Base-by-base conservation (phyloP, 208 protist genomes). In the Acanthamoeba sp. region DNA sequence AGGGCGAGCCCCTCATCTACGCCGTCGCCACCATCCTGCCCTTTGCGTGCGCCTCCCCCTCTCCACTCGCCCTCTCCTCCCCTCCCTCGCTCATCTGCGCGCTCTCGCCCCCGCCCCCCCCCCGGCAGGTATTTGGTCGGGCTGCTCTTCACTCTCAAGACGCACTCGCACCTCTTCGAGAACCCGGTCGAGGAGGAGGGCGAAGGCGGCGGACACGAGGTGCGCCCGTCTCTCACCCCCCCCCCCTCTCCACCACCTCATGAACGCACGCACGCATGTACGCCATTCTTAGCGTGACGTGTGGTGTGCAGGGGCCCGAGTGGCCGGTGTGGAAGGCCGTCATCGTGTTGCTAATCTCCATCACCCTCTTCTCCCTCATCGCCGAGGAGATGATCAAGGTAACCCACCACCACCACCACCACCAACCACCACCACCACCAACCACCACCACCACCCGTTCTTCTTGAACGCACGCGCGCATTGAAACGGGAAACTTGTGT, bases 121-220 rank as follows among this genome's bases (percentile, higher is more conserved):
- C 45, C 45, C 45, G 45, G 97, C 4, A 78, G 93, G 38, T 97
- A 97, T 59, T 24, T 98, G 9, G 90, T 97, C 32, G 97, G 97
- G n/a, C 29, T 97, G 22, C 40, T 97, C 9, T 97, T 97, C 94
- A 97, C 97, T 6, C 87, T 97, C 9, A 97, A 97, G 66, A 97
- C 97, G 2, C 97, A 97, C 55, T 59, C 95, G 24, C 78, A 97
- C 78, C 90, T 97, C 16, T 91, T 96, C 38, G 89, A 97, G 55
- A 48, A 80, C 42, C 52, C 36, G 1, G 50, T 76, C 18, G 92
- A 96, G 16, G 87, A 97, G 29, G 87, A 91, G 52, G 48, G 48
- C 48, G 78, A 95, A 59, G 78, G 78, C 40, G 45, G 48, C 78
- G 78, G 29, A 50, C 40, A 87, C 34, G 45, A 50, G 73, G 73